Evolutionary conservation across 805 yeast species (phyloP).

Genomic region (Pichia nakasei): DNA sequence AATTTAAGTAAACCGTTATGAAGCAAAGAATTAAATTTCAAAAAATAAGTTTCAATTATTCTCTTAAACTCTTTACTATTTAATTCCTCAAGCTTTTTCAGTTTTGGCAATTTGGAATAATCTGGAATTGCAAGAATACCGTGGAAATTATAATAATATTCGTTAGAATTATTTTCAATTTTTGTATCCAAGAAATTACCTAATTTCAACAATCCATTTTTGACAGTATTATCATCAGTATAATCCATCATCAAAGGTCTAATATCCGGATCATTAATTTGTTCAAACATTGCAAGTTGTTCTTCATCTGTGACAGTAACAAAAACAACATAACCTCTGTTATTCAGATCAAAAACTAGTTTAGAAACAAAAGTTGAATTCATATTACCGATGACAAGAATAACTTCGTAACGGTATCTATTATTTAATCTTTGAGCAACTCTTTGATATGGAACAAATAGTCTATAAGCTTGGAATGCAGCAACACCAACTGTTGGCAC

Average conservation of each 20-base stretch:
- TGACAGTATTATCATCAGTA: slow-evolving; percentile 32
- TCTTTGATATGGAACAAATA: slow-evolving; percentile 24
- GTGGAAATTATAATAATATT: slow-evolving; percentile 48
- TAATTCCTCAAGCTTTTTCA: slow-evolving; percentile 20
- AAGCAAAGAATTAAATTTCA: slow-evolving; percentile 19
- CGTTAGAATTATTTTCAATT: slow-evolving; percentile 36
- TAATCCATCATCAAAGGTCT: slow-evolving; percentile 53
- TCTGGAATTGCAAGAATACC: slow-evolving; percentile 68
- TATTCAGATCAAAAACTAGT: slow-evolving; percentile 65
- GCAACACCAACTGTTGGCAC: slow-evolving; percentile 6
- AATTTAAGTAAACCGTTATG: slow-evolving; percentile 24
- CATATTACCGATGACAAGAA: slow-evolving; percentile 69
- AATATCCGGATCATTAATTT: slow-evolving; percentile 60
- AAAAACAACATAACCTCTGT: slow-evolving; percentile 74
- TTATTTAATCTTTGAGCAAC: slow-evolving; percentile 54
- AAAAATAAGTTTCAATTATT: slow-evolving; percentile 20
- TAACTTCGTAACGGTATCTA: slow-evolving; percentile 71
- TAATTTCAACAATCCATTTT: slow-evolving; percentile 41
- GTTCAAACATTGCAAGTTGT: slow-evolving; percentile 43
- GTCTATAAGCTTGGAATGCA: slow-evolving; percentile 4
- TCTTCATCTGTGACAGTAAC: slow-evolving; percentile 60
- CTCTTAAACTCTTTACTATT: slow-evolving; percentile 21
- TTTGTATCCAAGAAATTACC: slow-evolving; percentile 34
- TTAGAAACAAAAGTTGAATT: slow-evolving; percentile 63
- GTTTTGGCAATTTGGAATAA: slow-evolving; percentile 28